Evolutionary conservation across 495 filamentous ascomycete species (phyloP), one percentile per base, ranked within the genome.

Genomic region (Xylaria scruposa): DNA sequence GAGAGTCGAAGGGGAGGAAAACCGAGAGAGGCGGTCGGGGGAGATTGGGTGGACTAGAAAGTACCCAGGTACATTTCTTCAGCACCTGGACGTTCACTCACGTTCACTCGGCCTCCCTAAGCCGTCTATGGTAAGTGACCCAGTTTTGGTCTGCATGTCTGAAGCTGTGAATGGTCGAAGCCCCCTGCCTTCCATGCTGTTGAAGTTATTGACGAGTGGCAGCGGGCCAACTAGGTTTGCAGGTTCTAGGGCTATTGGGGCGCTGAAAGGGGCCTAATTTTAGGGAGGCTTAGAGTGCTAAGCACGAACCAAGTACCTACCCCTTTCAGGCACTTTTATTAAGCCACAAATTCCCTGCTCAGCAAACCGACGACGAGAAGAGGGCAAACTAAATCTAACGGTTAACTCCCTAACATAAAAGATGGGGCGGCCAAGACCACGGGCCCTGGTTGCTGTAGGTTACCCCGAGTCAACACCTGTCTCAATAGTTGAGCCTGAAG

Each of bases 1-100:
- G 62, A 67, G 70, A 71, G 36, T 71, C 70, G 60, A 71, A 71
- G 62, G 68, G 62, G 62, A 71, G 62, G 70, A 71, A 71, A 71
- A 59, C 60, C 38, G 42, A 59, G 70, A 47, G 69, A 71, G 70
- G 46, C 70, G 62, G 70, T 66, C 70, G 70, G 70, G 59, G 53
- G 69, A 40, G 65, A 70, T 63, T 64, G 68, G 47, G 33, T 15
- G 21, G 21, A 21, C 38, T 59, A 36, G 17, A 15, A 47, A 26
- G 51, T 67, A 67, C 62, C 62, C 59, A 59, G 38, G 61, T 60
- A 24, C 46, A 10, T 1, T 24, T 24, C 40, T 65, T 8, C 12
- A 54, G 51, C 46, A 42, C 38, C 38, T 42, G 38, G 49, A 3
- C 29, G 40, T 60, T 60, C 58, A 60, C 58, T 36, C 54, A 31